Base-by-base conservation (phyloP, 805 yeast genomes). In the Candida anglica region DNA sequence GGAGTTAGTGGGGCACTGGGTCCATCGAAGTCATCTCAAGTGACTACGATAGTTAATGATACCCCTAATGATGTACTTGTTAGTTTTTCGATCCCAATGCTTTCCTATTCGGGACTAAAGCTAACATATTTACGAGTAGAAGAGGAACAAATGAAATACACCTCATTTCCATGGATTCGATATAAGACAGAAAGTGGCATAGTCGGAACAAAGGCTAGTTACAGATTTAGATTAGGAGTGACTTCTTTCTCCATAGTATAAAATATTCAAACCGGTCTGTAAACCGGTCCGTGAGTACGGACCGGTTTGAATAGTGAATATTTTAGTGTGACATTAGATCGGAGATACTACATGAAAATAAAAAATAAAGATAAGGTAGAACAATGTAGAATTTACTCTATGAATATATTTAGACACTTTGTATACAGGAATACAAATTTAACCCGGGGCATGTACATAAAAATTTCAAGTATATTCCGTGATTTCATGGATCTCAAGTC, bases 121-220 rank as follows among this genome's bases (percentile, higher is more conserved):
- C 70, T 84, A 15, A 82, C 75, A 23, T 84, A 78, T 44, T 53
- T 84, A 32, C 77, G 79, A 41, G 81, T 84, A 11, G 74, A 73
- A 16, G 94, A 84, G 46, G 73, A 71, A 5, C 70, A 67, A 33
- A 53, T 82, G 48, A 64, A 72, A 33, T 79, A 79, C 44, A 77
- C 84, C 5, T 73, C 85, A 27, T 83, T 84, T 49, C 89, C 93
- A 0, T 84, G 94, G 94, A 81, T 84, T 1, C 66, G 82, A 34
- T 81, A 83, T 47, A 58, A 70, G 38, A 71, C 52, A 6, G 35
- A 43, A 26, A 30, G 50, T 2, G 34, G 32, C 19, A 13, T 36
- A 5, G 16, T 17, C 18, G 20, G 17, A 13, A 10, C 17, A 24
- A 37, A 30, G 18, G 44, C 47, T 27, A 28, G 38, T 6, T 55